Conservation (phyloP, 805 yeast species). For the Kodamaea sagamina region DNA sequence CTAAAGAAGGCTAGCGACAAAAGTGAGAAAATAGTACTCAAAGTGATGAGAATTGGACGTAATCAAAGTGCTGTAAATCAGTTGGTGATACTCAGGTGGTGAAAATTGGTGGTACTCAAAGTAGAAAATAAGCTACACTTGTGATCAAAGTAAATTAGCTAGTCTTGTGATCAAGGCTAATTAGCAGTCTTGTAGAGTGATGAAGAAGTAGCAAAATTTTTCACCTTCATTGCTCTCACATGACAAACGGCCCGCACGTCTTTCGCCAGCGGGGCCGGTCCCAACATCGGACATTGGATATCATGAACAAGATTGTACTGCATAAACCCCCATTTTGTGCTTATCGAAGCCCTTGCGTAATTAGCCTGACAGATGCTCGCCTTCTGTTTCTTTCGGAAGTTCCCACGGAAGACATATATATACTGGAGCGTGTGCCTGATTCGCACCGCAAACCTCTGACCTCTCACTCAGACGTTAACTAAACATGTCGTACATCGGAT, state of each 20-base stretch:
- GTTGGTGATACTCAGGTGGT: too few species aligned
- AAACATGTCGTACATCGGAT: slow-evolving; percentile 50
- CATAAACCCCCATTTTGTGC: slow-evolving; percentile 1
- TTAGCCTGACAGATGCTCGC: slow-evolving; percentile 3
- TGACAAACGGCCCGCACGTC: slow-evolving; percentile 5
- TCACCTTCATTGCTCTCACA: background rate
- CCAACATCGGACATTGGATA: slow-evolving; percentile 7
- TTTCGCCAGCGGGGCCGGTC: slow-evolving; percentile 4
- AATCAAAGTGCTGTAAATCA: too few species aligned
- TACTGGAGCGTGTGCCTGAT: background rate
- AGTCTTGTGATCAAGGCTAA: too few species aligned
- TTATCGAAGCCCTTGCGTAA: background rate
- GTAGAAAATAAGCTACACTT: too few species aligned
- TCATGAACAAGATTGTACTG: background rate
- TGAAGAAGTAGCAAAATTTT: too few species aligned
- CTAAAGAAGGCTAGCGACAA: background rate
- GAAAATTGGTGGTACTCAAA: too few species aligned
- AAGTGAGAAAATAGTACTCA: too few species aligned
- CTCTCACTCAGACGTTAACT: slow-evolving; percentile 3
- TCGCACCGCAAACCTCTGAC: slow-evolving; percentile 6
- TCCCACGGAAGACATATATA: slow-evolving; percentile 7
- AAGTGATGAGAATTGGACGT: too few species aligned
- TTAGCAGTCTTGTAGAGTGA: too few species aligned
- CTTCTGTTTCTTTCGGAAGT: slow-evolving; percentile 10
- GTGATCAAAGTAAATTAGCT: too few species aligned